phyloP scores from a whole-genome alignment of 2,329 filamentous ascomycete species.

The Verticillium longisporum region DNA sequence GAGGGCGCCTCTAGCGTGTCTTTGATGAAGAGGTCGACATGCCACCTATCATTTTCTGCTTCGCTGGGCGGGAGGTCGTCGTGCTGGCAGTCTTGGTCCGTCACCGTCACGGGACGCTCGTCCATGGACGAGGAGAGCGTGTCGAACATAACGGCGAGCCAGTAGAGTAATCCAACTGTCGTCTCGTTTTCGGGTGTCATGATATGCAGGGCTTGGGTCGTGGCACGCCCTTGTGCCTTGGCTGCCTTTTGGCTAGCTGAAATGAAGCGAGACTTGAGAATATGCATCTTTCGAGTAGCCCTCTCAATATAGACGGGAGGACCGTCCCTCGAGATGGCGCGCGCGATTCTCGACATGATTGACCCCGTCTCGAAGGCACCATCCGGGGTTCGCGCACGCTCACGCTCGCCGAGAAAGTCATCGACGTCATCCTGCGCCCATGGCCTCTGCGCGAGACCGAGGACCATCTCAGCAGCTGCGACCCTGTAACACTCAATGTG shows the following conservation, averaged over 20 bases:
- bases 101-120: conserved; percentile 24
- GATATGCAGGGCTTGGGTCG: conserved; percentile 1
- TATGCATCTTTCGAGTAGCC: conserved; percentile 29
- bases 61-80: conserved; percentile 17
- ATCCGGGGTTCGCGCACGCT: background rate
- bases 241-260: background rate
- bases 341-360: conserved; percentile 4
- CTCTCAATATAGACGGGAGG: conserved; percentile 28
- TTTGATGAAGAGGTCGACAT: conserved; percentile 27
- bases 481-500: conserved; percentile 29
- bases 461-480: conserved; percentile 29
- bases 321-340: conserved; percentile 16
- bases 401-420: background rate
- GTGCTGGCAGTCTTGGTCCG: conserved; percentile 32
- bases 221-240: background rate
- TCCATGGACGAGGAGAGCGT: conserved; percentile 49
- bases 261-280: conserved; percentile 27
- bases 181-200: conserved; percentile 20
- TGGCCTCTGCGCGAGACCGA: conserved; percentile 27
- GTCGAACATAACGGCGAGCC: conserved; percentile 54
- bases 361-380: background rate
- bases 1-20: conserved; percentile 18
- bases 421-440: conserved; percentile 6
- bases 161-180: conserved; percentile 48
- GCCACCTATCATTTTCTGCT: conserved; percentile 14